phyloP scores from a whole-genome alignment of 2,329 filamentous ascomycete genomes.

The Pseudocercospora fuligena region DNA sequence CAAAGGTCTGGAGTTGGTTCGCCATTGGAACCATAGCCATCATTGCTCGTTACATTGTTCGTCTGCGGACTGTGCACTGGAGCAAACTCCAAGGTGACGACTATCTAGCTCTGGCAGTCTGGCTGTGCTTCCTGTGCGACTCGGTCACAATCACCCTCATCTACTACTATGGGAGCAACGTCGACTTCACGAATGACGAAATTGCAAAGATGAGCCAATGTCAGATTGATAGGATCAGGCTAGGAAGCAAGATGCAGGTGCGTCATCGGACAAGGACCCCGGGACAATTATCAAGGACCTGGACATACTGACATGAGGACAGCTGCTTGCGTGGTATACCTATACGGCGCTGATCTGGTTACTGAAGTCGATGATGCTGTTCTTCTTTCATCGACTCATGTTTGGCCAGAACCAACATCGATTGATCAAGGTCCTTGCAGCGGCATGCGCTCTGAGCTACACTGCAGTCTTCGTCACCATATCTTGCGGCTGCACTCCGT shows the following conservation, averaged over 20 bases:
- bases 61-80: slow-evolving; percentile 45
- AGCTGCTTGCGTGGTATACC: slow-evolving; percentile 29
- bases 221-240: slow-evolving; percentile 37
- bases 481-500: slow-evolving; percentile 38
- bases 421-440: slow-evolving; percentile 38
- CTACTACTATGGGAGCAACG: slow-evolving; percentile 38
- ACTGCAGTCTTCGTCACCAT: slow-evolving; percentile 40
- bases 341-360: slow-evolving; percentile 31
- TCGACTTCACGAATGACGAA: slow-evolving; percentile 29
- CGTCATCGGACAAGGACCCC: slow-evolving; percentile 4
- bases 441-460: slow-evolving; percentile 36
- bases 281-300: slow-evolving; percentile 27
- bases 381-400: slow-evolving; percentile 41
- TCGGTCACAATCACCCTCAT: slow-evolving; percentile 32
- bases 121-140: slow-evolving; percentile 42
- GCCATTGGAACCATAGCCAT: slow-evolving; percentile 36
- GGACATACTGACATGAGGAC: slow-evolving; percentile 34
- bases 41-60: slow-evolving; percentile 40
- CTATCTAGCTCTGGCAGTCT: slow-evolving; percentile 42
- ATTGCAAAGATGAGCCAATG: slow-evolving; percentile 30
- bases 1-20: slow-evolving; percentile 18
- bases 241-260: slow-evolving; percentile 45
- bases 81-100: slow-evolving; percentile 47
- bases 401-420: slow-evolving; percentile 39
- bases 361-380: slow-evolving; percentile 32